phyloP scores from a whole-genome alignment of 768 basidiomycete species.

The Mycena galopus region DNA sequence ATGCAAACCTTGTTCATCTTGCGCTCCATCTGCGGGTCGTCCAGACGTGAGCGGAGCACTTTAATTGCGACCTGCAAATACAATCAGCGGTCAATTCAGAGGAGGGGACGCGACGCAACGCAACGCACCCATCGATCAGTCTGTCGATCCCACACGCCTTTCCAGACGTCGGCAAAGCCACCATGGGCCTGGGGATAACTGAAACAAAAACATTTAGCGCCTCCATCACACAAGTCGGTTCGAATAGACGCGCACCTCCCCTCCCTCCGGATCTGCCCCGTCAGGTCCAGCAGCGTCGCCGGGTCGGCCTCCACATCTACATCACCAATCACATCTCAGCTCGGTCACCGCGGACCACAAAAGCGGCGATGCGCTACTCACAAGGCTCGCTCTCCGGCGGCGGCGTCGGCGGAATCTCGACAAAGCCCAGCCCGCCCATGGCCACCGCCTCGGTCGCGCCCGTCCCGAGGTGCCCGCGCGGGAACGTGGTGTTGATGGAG shows the following conservation, averaged over 20 bases:
- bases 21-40: conserved; percentile 47
- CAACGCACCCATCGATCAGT: conserved; percentile 30
- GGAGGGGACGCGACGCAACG: not conserved
- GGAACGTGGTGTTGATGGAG: conserved; percentile 33
- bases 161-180: conserved; percentile 61
- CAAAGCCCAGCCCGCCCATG: conserved; percentile 17
- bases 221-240: not conserved
- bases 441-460: too few relatives aligned
- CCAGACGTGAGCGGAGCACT: conserved; percentile 50
- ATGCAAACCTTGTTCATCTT: conserved; percentile 47
- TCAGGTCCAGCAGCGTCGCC: conserved; percentile 44
- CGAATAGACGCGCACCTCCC: conserved; percentile 38
- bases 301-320: conserved; percentile 32
- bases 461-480: conserved; percentile 15
- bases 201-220: conserved; percentile 24
- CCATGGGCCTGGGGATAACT: conserved; percentile 54
- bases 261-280: conserved; percentile 46
- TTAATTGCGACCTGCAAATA: conserved; percentile 52
- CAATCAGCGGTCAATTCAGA: not conserved
- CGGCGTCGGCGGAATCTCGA: conserved; percentile 34
- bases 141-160: conserved; percentile 49
- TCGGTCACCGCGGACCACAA: not conserved
- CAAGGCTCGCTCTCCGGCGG: conserved; percentile 34
- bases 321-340: too few relatives aligned
- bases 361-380: not conserved